Base-by-base conservation (phyloP, 305 asterid genomes). In the Andrographis paniculata region DNA sequence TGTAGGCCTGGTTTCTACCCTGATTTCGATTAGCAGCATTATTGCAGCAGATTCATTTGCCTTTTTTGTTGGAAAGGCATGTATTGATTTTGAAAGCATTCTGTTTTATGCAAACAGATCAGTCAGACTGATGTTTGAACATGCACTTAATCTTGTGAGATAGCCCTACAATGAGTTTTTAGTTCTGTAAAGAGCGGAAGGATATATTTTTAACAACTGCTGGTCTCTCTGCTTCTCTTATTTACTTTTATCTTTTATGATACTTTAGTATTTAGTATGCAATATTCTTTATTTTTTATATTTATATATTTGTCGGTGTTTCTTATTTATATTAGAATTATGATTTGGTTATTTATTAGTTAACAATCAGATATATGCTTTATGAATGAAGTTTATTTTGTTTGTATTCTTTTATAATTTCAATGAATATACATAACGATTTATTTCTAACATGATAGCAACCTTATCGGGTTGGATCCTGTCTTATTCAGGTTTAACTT, bases 31-130 rank as follows among this genome's bases (percentile, higher is more conserved):
- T 46, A 82, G 94, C 67, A 80, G 96, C 66, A 75, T 91, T 44
- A 83, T 91, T 61, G 96, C 99, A 55, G 99, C 99, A 31, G 96
- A 91, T 61, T 86, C 99, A 27, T 86, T 56, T 73, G 96, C 99
- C 52, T 91, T 86, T 66, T 58, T 74, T 60, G 95, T 92, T 60
- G 99, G 99, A 67, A 91, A 78, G 95, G 96, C 83, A 67, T 52
- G 13, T 14, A 14, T 41, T 37, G 22, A 33, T 6, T 17, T 23
- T n/a, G 45, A 23, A 17, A 42, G n/a, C 44, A 51, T 45, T 46
- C 55, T 17, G 44, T 46, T 33, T 41, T 12, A 22, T 24, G 44
- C 61, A 38, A 55, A 12, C 38, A 9, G 15, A 55, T 20, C 48
- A 14, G 52, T 28, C 17, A 17, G 14, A 38, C 31, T 24, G 9